These are phyloP conservation scores for Lasiodiplodia sp. DNA, from an alignment of 2,329 filamentous ascomycete genomes.

Conservation along the genomic window DNA sequence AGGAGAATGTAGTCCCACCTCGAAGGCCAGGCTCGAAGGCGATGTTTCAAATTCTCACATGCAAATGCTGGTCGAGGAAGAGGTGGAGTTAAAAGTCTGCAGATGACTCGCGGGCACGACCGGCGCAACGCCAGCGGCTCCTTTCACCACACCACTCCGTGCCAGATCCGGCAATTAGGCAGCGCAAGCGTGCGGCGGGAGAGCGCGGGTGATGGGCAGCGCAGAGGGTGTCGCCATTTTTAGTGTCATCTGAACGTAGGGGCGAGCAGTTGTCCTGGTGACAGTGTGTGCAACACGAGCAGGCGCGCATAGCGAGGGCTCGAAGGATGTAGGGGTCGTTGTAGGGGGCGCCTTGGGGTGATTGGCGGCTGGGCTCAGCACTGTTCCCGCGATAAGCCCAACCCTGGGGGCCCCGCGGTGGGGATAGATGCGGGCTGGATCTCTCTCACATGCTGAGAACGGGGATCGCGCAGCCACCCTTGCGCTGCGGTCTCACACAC, in stretches of 20 bases:
- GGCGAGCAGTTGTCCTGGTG: conserved; percentile 8
- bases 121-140: conserved; percentile 18
- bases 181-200: conserved; percentile 5
- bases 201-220: conserved; percentile 10
- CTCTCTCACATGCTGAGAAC: conserved; percentile 18
- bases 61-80: background rate
- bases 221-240: conserved; percentile 2
- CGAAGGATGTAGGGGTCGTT: conserved; percentile 11
- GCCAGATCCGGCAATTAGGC: conserved; percentile 1
- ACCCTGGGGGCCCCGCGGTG: background rate
- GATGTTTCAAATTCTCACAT: conserved; percentile 14
- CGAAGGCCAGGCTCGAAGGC: background rate
- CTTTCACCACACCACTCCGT: background rate
- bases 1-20: background rate
- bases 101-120: conserved; percentile 19
- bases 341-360: background rate
- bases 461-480: conserved; percentile 8
- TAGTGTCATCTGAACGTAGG: conserved; percentile 8
- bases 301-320: background rate
- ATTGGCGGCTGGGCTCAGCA: conserved; percentile 3
- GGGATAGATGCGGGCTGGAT: conserved; percentile 18
- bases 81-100: conserved; percentile 18
- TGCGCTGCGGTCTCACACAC: conserved; percentile 2
- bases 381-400: conserved; percentile 15
- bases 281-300: conserved; percentile 15